Percentiles rank a stretch among this genome's conserved stretches.
phyloP scores from a whole-genome alignment of 2,329 filamentous ascomycete species.

The Colletotrichum horii region DNA sequence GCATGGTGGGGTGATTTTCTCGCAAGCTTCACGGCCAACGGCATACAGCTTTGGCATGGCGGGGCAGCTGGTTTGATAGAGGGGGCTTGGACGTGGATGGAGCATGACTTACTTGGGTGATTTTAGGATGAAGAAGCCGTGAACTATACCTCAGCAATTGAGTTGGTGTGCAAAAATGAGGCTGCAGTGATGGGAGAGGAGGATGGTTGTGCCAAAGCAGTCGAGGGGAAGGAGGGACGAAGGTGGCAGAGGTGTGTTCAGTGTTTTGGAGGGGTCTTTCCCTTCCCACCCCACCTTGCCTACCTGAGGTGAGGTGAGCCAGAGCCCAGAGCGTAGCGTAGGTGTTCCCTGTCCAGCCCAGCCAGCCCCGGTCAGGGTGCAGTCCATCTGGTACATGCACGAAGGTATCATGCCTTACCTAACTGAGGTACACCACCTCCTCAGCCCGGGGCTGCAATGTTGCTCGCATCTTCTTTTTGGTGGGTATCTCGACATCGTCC shows the following conservation, averaged over 20 bases:
- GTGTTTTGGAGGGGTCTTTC: conserved; percentile 21
- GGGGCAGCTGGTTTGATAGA: background rate
- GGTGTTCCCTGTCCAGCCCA: background rate
- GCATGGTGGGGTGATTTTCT: conserved; percentile 20
- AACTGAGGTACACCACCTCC: background rate
- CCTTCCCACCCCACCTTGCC: conserved; percentile 7
- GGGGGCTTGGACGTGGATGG: background rate
- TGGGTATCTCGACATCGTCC: conserved; percentile 9
- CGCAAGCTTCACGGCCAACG: conserved; percentile 5
- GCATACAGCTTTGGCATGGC: background rate
- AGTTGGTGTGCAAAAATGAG: background rate
- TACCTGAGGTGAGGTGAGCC: background rate
- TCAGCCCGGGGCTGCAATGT: background rate
- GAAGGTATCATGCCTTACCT: background rate
- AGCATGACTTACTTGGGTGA: background rate
- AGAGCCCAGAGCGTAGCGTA: background rate
- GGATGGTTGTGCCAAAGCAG: background rate
- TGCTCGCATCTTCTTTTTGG: conserved; percentile 17
- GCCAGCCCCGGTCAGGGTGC: background rate
- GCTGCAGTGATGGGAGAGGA: background rate
- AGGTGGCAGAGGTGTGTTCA: conserved; percentile 2
- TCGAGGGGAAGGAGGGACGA: background rate
- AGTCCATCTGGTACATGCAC: background rate
- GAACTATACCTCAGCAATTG: background rate
- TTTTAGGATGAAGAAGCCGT: background rate